Conservation (phyloP, 257 asterid species). For the Jasminum sambac region DNA sequence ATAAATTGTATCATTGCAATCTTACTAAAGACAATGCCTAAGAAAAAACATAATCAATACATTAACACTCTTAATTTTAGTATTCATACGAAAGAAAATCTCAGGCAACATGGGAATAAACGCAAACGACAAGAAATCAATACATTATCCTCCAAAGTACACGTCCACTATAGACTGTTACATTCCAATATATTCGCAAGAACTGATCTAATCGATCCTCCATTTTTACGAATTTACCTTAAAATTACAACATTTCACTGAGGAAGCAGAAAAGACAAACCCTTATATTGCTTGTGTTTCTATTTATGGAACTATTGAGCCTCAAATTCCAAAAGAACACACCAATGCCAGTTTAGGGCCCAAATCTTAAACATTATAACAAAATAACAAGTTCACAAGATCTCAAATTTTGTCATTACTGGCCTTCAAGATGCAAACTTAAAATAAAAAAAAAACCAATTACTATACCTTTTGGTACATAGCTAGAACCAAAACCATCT, state of each 20-base stretch:
- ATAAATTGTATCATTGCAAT: no score
- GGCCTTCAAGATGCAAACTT: neutral
- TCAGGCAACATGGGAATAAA: neutral
- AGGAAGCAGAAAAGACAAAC: neutral
- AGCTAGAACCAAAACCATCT: neutral
- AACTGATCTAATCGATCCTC: neutral
- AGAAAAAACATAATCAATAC: no score
- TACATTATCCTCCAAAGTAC: neutral
- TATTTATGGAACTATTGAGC: neutral
- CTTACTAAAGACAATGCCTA: no score
- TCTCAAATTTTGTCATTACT: neutral
- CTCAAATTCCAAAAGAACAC: neutral
- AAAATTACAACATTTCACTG: neutral
- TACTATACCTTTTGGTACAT: neutral
- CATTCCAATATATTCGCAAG: neutral
- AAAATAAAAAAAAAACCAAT: neutral
- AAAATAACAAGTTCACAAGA: neutral
- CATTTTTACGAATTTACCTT: neutral
- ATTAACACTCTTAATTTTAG: no score
- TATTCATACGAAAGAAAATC: neutral
- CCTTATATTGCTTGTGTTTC: neutral
- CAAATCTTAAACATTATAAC: neutral
- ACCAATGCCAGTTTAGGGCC: neutral
- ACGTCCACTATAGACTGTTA: neutral
- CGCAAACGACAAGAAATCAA: neutral